phyloP scores from a whole-genome alignment of 345 rosid species.

The Euphorbia pulcherrima region DNA sequence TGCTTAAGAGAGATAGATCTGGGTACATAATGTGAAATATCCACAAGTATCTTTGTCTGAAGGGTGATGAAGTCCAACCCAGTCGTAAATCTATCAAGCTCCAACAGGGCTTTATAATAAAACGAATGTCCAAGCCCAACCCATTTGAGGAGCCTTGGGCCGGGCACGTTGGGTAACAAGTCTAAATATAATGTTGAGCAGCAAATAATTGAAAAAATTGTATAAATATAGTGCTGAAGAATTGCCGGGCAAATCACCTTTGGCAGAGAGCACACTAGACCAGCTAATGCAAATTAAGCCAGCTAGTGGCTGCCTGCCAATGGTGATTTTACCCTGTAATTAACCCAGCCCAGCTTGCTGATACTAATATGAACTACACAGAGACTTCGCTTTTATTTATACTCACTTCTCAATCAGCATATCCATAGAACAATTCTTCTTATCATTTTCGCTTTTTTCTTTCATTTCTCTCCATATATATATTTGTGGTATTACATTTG shows the following conservation, averaged over 20 bases:
- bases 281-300: background rate
- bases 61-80: too few species aligned
- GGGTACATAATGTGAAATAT: too few species aligned
- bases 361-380: background rate
- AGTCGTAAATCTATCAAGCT: too few species aligned
- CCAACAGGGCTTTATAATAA: too few species aligned
- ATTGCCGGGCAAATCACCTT: conserved; percentile 50
- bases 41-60: too few species aligned
- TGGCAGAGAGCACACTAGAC: conserved; percentile 32
- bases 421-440: conserved; percentile 3
- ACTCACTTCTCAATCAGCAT: background rate
- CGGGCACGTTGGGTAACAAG: too few species aligned
- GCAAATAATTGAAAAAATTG: too few species aligned
- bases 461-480: background rate
- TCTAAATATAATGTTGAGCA: too few species aligned
- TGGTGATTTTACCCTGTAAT: conserved; percentile 9
- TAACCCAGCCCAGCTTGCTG: background rate
- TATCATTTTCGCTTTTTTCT: background rate
- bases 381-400: background rate
- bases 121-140: too few species aligned
- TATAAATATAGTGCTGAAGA: conserved; percentile 25
- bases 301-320: conserved; percentile 10
- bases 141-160: too few species aligned
- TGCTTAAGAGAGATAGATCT: too few species aligned
- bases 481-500: background rate